These are phyloP conservation scores for Apiospora pterosperma DNA, from an alignment of 2,329 filamentous ascomycete species.

Conservation along the genomic window DNA sequence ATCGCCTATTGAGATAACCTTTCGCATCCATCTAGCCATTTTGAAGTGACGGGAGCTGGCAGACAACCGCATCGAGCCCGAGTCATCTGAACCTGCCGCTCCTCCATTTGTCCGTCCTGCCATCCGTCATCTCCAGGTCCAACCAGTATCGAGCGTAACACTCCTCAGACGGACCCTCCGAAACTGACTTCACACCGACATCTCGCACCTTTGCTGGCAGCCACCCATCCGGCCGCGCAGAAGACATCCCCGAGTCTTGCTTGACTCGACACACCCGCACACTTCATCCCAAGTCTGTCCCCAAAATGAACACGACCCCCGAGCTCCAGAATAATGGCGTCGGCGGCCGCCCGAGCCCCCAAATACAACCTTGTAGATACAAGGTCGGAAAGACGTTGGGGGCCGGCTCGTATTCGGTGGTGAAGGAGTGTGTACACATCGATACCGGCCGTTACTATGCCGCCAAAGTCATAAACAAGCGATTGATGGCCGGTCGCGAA, in stretches of 20 bases:
- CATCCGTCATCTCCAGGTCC: not conserved
- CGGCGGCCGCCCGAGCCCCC: constrained; percentile 39
- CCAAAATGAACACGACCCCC: constrained; percentile 20
- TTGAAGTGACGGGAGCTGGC: not conserved
- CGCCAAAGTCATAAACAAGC: constrained; percentile 98
- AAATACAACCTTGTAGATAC: constrained; percentile 93
- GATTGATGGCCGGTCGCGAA: constrained; percentile 93
- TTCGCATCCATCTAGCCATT: not conserved
- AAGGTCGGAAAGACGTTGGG: constrained; percentile 98
- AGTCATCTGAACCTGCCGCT: not conserved
- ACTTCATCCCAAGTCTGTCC: not conserved
- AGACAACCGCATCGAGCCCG: too few species aligned
- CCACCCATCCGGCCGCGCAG: not conserved
- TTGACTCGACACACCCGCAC: constrained; percentile 1
- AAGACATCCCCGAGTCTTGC: not conserved
- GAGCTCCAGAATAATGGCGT: constrained; percentile 23
- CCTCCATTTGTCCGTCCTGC: constrained; percentile 6
- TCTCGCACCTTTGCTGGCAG: not conserved
- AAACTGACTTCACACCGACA: constrained; percentile 2
- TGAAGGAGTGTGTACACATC: constrained; percentile 98
- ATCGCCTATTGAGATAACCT: not conserved
- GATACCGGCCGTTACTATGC: constrained; percentile 98
- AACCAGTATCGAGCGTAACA: not conserved
- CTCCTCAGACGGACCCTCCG: not conserved
- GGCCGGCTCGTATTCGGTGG: constrained; percentile 94